Percentiles rank a stretch among this genome's conserved stretches.
These are phyloP conservation scores for rapeseed (Brassica napus) DNA, from an alignment of 345 rosid species.

Conservation along the genomic window DNA sequence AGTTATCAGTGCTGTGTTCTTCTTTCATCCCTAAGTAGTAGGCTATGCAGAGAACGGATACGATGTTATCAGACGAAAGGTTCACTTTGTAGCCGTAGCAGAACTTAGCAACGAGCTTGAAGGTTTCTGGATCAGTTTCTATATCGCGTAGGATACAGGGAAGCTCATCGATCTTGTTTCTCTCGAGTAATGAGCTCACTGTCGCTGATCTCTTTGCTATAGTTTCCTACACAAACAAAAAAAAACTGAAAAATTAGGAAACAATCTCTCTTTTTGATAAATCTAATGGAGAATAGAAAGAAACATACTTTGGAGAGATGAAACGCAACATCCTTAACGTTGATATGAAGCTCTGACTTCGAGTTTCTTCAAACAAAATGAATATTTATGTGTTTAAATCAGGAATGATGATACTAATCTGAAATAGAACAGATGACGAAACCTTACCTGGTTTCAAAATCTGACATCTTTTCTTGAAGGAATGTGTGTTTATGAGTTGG, in stretches of 20 bases:
- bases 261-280: not conserved
- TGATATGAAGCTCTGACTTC: conserved; percentile 43
- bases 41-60: conserved; percentile 65
- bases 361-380: conserved; percentile 42
- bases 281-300: not conserved
- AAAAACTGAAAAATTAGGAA: not conserved
- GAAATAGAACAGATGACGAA: conserved; percentile 8
- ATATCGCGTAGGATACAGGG: conserved; percentile 46
- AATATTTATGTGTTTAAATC: not conserved
- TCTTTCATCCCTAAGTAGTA: conserved; percentile 68
- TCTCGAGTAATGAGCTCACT: conserved; percentile 52
- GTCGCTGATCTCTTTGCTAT: conserved; percentile 65
- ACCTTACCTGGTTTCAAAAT: conserved; percentile 22
- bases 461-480: conserved; percentile 22
- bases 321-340: conserved; percentile 47
- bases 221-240: conserved; percentile 45
- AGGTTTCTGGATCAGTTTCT: conserved; percentile 55
- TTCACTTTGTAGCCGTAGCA: conserved; percentile 56
- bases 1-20: conserved; percentile 57
- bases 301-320: conserved; percentile 49
- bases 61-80: conserved; percentile 55
- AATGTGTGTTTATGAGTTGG: not conserved
- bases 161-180: conserved; percentile 40
- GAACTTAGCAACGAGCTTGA: conserved; percentile 69
- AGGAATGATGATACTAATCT: not conserved